Percentiles rank a stretch among this genome's conserved stretches.
phyloP scores from a whole-genome alignment of 352 stramenopile species.

The Phytophthora citricola region DNA sequence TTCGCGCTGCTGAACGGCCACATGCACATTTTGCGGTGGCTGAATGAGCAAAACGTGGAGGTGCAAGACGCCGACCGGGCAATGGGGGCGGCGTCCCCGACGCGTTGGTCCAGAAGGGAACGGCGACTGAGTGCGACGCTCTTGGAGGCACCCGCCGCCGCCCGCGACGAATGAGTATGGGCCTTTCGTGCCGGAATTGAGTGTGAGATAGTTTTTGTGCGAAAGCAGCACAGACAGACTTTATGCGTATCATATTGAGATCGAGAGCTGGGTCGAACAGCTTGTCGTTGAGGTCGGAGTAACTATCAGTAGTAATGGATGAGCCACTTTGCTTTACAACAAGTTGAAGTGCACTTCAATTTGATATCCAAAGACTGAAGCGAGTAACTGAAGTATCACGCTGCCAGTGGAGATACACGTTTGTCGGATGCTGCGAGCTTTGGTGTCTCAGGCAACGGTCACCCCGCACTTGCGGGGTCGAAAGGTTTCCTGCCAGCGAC shows the following conservation, averaged over 20 bases:
- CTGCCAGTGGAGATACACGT: background rate
- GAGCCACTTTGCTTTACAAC: background rate
- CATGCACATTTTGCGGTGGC: conserved; percentile 65
- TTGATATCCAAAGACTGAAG: conserved; percentile 11
- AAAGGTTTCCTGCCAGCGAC: background rate
- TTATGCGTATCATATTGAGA: conserved; percentile 18
- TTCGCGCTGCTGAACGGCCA: conserved; percentile 77
- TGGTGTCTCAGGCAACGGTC: conserved; percentile 22
- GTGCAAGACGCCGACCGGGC: conserved; percentile 15
- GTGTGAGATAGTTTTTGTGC: conserved; percentile 2
- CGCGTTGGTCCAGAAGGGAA: conserved; percentile 38
- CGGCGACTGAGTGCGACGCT: conserved; percentile 41
- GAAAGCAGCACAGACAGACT: conserved; percentile 4
- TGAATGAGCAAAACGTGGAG: conserved; percentile 57
- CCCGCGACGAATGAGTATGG: conserved; percentile 39
- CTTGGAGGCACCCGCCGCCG: conserved; percentile 36
- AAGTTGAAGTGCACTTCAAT: conserved; percentile 27
- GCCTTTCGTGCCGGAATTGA: conserved; percentile 34
- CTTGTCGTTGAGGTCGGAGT: conserved; percentile 1
- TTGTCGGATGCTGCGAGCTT: conserved; percentile 15
- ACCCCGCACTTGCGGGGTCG: conserved; percentile 10
- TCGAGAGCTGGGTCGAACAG: conserved; percentile 31
- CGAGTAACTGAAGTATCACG: background rate
- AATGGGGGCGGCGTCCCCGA: background rate
- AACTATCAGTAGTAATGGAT: conserved; percentile 17